Percentiles rank a stretch among this genome's conserved stretches.
These are phyloP conservation scores for Cornus suecica DNA, from an alignment of 148 eudicot species.

Conservation along the genomic window DNA sequence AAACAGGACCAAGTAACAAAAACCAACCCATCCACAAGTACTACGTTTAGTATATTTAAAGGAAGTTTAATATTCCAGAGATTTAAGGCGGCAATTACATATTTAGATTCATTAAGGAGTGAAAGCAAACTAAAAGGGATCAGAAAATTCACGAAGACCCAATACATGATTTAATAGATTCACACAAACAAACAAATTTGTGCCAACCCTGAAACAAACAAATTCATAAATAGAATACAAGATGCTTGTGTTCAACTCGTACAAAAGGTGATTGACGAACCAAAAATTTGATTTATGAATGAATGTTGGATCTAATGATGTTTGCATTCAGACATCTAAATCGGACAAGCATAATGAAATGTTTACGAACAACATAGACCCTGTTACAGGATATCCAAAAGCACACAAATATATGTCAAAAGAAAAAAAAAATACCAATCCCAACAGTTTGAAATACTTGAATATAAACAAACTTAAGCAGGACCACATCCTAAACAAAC, in stretches of 20 bases:
- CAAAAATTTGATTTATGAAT: too few relatives aligned
- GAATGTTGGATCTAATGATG: background rate
- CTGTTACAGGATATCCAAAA: background rate
- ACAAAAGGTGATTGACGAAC: background rate
- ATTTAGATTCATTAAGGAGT: background rate
- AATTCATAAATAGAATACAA: background rate
- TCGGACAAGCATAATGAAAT: background rate
- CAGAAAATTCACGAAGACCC: background rate
- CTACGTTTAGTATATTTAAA: background rate
- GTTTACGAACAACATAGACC: background rate
- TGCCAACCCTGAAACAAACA: background rate
- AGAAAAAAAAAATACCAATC: background rate
- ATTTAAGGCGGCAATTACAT: too few relatives aligned
- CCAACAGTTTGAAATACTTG: background rate
- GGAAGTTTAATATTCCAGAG: too few relatives aligned
- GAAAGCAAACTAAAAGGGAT: background rate
- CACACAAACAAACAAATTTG: background rate
- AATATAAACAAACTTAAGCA: background rate
- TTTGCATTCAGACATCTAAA: background rate
- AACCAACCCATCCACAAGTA: background rate
- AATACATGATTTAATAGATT: background rate
- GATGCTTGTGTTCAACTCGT: background rate
- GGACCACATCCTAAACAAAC: too few relatives aligned
- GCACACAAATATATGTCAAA: background rate
- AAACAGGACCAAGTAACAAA: background rate